Percentiles rank a stretch among this genome's conserved stretches.
These are phyloP conservation scores for Avena sativa DNA, from an alignment of 176 grass and related monocot species.

Conservation along the genomic window DNA sequence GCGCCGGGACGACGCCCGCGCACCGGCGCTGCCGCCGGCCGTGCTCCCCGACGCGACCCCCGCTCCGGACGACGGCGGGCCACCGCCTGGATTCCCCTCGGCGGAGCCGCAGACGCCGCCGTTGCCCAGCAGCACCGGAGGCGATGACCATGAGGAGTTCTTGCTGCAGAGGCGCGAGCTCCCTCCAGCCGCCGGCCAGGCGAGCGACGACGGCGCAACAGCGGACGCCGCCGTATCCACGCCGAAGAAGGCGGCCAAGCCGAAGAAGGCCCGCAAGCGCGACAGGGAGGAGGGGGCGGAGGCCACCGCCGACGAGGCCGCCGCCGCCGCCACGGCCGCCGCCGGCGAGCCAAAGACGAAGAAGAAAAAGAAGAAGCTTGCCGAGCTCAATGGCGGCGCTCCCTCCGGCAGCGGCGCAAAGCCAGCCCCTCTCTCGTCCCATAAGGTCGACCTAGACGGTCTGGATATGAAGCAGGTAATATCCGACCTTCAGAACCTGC, in stretches of 20 bases:
- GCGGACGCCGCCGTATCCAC: not conserved
- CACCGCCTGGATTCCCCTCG: constrained; percentile 50
- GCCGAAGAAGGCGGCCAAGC: constrained; percentile 38
- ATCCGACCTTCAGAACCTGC: constrained; percentile 73
- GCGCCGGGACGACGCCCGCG: constrained; percentile 65
- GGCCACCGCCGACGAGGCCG: not conserved
- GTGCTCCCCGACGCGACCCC: constrained; percentile 43
- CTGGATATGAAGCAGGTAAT: constrained; percentile 66
- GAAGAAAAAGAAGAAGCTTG: constrained; percentile 66
- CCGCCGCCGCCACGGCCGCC: not conserved
- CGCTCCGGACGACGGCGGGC: constrained; percentile 25
- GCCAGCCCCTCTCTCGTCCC: not conserved
- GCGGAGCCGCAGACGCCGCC: constrained; percentile 42
- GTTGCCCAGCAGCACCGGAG: constrained; percentile 12
- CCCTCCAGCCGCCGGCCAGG: not conserved
- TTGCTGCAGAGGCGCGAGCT: constrained; percentile 53
- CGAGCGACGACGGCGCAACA: not conserved
- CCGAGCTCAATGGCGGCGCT: constrained; percentile 18
- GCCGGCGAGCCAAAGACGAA: constrained; percentile 54
- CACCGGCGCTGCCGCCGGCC: constrained; percentile 2
- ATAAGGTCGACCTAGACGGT: constrained; percentile 35
- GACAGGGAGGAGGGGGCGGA: constrained; percentile 44
- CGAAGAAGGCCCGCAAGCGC: constrained; percentile 68
- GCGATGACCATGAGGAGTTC: constrained; percentile 51
- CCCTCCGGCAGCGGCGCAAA: not conserved